Evolutionary conservation across 2,329 filamentous ascomycete species (phyloP), one percentile per base, ranked within the genome.

Genomic region (Dactylellina sp.): DNA sequence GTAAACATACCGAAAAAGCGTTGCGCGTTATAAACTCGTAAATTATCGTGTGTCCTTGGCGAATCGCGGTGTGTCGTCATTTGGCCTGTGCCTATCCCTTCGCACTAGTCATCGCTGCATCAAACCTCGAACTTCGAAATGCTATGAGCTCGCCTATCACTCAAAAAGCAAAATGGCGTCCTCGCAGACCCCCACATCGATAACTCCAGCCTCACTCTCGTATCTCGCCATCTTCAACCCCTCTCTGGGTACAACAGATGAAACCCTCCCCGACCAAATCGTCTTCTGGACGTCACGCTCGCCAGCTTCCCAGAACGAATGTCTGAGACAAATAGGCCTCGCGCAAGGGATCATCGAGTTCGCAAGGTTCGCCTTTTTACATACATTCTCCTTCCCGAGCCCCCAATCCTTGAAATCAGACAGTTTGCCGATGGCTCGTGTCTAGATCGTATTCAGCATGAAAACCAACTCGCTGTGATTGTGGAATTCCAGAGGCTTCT

Each of bases 261-360:
- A 92, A 79, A 90, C 89, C 1, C 83, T 93, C 76, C 84, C 86
- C 56, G 86, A 94, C 78, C 92, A 99, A 82, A 92, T 98, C 76
- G 91, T 97, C 77, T 99, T 97, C 84, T 97, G 96, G 83, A 90
- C 91, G 78, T 92, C 91, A 77, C 71, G 70, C 79, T 82, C 65
- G 82, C 82, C 25, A 81, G 83, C 76, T 81, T 84, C 77, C 79
- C 88, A 89, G 79, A 95, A 98, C 81, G 91, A 96, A 83, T 90
- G 89, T 78, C 84, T 98, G 78, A 88, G 95, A 76, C 93, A 97
- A 84, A 93, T 99, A 80, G 95, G 95, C 39, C 87, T 99, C 76
- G 95, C 95, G 42, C 95, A 99, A 83, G 95, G 93, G 80, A 97
- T 98, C 90, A 90, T 96, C 71, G 91, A 89, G 80, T 99, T 99